Conservation (phyloP, 2,329 filamentous ascomycete species). For the Trichophyton simii region DNA sequence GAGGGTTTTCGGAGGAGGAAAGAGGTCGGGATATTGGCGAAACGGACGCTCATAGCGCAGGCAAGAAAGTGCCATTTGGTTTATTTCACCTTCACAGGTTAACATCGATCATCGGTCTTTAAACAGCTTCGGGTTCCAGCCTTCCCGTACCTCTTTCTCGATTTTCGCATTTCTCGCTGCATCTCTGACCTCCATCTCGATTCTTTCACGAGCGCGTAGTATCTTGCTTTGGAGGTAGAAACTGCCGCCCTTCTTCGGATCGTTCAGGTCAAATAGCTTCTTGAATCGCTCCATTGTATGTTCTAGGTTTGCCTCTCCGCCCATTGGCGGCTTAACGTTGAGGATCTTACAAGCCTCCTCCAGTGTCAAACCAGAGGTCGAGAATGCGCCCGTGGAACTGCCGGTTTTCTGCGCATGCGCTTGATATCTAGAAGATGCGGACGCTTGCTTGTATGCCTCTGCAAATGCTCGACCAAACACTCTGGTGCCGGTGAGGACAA, state of each 20-base stretch:
- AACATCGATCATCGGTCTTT: conserved; percentile 54
- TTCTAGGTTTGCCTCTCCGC: conserved; percentile 64
- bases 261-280: conserved; percentile 84
- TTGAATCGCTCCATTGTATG: conserved; percentile 81
- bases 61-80: background rate
- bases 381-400: conserved; percentile 40
- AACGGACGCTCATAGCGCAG: background rate
- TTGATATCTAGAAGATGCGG: conserved; percentile 71
- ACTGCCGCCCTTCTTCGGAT: conserved; percentile 88
- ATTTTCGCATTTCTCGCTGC: conserved; percentile 56
- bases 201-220: conserved; percentile 74
- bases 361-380: conserved; percentile 67
- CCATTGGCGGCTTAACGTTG: conserved; percentile 79
- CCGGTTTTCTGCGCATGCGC: conserved; percentile 55
- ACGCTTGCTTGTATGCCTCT: conserved; percentile 91
- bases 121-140: conserved; percentile 91
- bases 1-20: background rate
- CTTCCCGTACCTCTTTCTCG: conserved; percentile 68
- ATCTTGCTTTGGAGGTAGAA: conserved; percentile 99
- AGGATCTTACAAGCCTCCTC: conserved; percentile 96
- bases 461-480: conserved; percentile 86
- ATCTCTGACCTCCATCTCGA: conserved; percentile 73
- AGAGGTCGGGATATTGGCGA: background rate
- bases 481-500: conserved; percentile 78
- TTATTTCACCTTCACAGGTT: conserved; percentile 3